Evolutionary conservation across 176 grass and related monocot species (phyloP), one percentile per base, ranked within the genome.

Genomic region (Aegilops sharonensis): DNA sequence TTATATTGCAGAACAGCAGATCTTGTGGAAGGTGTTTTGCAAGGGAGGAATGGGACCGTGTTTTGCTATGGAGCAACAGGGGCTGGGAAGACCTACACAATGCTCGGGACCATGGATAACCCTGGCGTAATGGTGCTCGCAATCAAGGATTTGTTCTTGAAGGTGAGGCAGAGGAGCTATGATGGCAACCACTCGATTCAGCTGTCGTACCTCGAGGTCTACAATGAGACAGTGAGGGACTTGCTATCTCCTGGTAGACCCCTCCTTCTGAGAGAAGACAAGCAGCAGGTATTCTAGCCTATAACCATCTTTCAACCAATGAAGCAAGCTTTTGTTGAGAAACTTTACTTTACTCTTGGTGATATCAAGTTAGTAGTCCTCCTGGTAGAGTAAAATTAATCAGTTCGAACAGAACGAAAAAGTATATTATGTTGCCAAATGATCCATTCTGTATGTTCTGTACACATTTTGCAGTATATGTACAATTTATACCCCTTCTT

Each of bases 41-140:
- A 96, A 89, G 97, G 97, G 54, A 90, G 89, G 82, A 99, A 99
- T 70, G 97, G 97, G 8, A 94, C 97, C 17, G 97, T 99, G 34
- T 99, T 99, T 87, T 99, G 97, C 77, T 99, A 99, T 68, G 97
- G 97, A 39, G 97, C 97, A 43, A 99, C 97, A 68, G 97, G 97
- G 68, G 97, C 97, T 20, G 97, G 97, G 10, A 99, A 99, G 90
- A 99, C 97, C 32, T 96, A 94, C 81, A 99, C 97, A 43, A 99
- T 99, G 97, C 83, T 99, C 17, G 97, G 97, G 61, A 96, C 90
- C 5, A 77, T 91, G 47, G 90, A 93, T 47, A 99, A 84, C 62
- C 97, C 97, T 1, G 97, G 97, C 0, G 97, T 99, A 31, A 99
- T 99, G 97, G 94, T 99, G 77, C 88, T 96, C 12, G 97, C 97